Base-by-base conservation (phyloP, 371 early-diverging fungal species). In the Actinomucor elegans region DNA sequence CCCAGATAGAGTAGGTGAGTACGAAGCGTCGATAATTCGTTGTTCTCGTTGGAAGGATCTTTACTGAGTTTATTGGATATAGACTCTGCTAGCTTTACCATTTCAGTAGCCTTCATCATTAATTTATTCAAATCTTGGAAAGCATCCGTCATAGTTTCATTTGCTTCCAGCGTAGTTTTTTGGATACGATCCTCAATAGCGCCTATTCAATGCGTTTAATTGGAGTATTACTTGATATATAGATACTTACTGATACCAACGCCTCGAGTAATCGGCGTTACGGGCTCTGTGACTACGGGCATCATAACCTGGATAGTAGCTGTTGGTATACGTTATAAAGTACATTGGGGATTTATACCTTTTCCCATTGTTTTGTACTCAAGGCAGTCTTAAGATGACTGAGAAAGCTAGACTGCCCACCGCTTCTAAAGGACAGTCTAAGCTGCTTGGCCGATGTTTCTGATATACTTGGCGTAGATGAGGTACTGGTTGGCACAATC, bases 41-140 rank as follows among this genome's bases (percentile, higher is more conserved):
- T 67, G 20, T 69, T 69, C 42, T 63, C 66, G n/a, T 73, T 66
- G 14, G 57, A 58, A 2, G 71, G 66, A 10, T 82, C 82, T 43
- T 73, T 80, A 48, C 59, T 75, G 61, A 91, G 67, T 68, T 81
- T 84, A 23, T 67, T 63, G 1, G 85, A 89, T 23, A 88, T 91
- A 23, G 90, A 81, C 66, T 91, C 84, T 0, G 93, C 87, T n/a
- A 92, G 61, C 44, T 76, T 72, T 1, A 86, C 94, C 92, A 96
- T 92, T 48, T 93, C 91, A 4, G 85, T 80, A 0, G 95, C 95
- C 64, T 90, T 92, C 26, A 79, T 80, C 83, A 91, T 93, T 37
- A 96, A 66, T 23, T 84, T 85, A 32, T 93, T 86, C 29, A 96
- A 63, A 57, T 96, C 97, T 33, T 81, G 75, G 63, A 96, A 96